phyloP scores from a whole-genome alignment of 1,139 yeast species.

The Candida buenavistaensis region DNA sequence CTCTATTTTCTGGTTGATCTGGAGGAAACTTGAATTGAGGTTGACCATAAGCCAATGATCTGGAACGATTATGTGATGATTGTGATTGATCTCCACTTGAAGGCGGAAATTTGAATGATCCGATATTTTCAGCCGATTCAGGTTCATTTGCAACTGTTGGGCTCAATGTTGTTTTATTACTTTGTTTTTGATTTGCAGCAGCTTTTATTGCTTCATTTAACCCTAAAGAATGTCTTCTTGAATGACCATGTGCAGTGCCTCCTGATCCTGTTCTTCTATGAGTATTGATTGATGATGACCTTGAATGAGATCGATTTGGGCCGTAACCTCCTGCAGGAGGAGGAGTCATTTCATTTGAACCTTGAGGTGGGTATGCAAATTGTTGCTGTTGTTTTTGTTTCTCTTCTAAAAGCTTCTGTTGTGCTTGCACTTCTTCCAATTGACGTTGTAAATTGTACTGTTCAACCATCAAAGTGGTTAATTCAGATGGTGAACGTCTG shows the following conservation, averaged over 20 bases:
- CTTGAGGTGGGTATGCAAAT: constrained; percentile 18
- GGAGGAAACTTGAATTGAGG: constrained; percentile 45
- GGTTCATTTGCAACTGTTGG: constrained; percentile 27
- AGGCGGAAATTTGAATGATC: constrained; percentile 39
- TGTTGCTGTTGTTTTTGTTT: constrained; percentile 52
- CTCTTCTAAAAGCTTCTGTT: constrained; percentile 81
- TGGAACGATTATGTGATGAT: constrained; percentile 32
- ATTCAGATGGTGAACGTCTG: constrained; percentile 89
- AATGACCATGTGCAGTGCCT: constrained; percentile 55
- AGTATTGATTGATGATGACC: constrained; percentile 34
- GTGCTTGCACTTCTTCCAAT: constrained; percentile 86
- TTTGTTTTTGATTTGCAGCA: constrained; percentile 83
- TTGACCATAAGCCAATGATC: constrained; percentile 46
- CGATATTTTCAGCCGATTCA: constrained; percentile 21
- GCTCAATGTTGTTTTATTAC: constrained; percentile 37
- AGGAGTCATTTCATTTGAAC: constrained; percentile 22
- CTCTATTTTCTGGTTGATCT: constrained; percentile 7
- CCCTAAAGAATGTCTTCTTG: constrained; percentile 90
- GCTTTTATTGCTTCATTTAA: constrained; percentile 95
- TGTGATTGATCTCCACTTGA: constrained; percentile 10
- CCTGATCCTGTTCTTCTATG: constrained; percentile 35
- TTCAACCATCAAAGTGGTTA: constrained; percentile 93
- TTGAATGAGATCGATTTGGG: constrained; percentile 46
- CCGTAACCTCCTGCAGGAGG: too few species aligned
- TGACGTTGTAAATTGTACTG: constrained; percentile 92